A percentile compares a stretch with the other conserved stretches of the same genome.
Conservation (phyloP, 2,329 filamentous ascomycete genomes). For the Apiospora hydei region DNA sequence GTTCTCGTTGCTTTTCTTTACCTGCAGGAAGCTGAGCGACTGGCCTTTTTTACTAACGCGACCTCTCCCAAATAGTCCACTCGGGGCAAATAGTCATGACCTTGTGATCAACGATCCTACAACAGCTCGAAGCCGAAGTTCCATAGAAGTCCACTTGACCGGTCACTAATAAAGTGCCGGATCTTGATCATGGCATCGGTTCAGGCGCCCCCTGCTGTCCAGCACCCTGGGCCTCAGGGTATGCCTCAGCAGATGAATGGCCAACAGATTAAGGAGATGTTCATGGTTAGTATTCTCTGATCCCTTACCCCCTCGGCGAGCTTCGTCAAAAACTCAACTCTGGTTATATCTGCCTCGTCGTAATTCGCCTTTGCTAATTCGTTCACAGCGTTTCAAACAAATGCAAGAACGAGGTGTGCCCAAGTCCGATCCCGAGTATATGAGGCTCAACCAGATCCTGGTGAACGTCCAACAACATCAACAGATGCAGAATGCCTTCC, state of each 20-base stretch:
- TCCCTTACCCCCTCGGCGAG: not conserved
- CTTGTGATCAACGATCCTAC: slow-evolving; percentile 25
- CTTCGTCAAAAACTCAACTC: slow-evolving; percentile 18
- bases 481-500: slow-evolving; percentile 63
- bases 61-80: slow-evolving; percentile 11
- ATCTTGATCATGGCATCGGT: slow-evolving; percentile 76
- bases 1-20: not conserved
- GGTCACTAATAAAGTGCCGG: slow-evolving; percentile 3
- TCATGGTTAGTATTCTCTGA: slow-evolving; percentile 53
- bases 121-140: slow-evolving; percentile 31
- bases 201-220: slow-evolving; percentile 73
- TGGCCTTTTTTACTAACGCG: slow-evolving; percentile 1
- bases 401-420: slow-evolving; percentile 88
- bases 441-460: slow-evolving; percentile 82
- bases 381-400: slow-evolving; percentile 78
- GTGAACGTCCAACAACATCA: slow-evolving; percentile 73
- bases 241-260: slow-evolving; percentile 75
- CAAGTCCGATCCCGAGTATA: slow-evolving; percentile 83
- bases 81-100: slow-evolving; percentile 27
- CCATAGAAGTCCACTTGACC: slow-evolving; percentile 32
- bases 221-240: slow-evolving; percentile 65
- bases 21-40: not conserved
- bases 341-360: slow-evolving; percentile 18
- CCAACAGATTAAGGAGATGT: slow-evolving; percentile 80
- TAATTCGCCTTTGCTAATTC: slow-evolving; percentile 43